Base-by-base conservation (phyloP, 345 rosid species). In the Odontarrhena argentea region DNA sequence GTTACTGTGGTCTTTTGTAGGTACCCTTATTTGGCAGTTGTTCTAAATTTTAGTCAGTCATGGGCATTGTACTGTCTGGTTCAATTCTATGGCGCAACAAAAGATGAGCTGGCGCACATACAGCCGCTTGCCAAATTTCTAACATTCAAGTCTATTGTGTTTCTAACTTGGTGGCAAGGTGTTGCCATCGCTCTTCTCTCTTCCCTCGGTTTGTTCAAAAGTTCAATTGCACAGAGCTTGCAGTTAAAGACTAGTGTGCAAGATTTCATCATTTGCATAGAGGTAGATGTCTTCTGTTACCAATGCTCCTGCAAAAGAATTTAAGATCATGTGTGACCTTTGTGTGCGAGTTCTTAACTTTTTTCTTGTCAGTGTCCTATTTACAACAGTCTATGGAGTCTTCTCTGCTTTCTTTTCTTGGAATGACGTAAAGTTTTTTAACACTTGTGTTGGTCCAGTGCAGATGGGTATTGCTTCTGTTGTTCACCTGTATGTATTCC, bases 141-240 rank as follows among this genome's bases (percentile, higher is more conserved):
- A 64, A 89, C 87, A 1, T 91, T 95, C 60, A 95, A 95, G 69
- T 91, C 99, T 5, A 95, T 95, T 51, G 99, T 95, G 67, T 95
- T 95, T 77, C 74, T 91, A 80, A 95, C 98, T 67, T 91, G 98
- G 98, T 91, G 99, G 98, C 98, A 95, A 85, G 98, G 99, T 68
- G 96, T 89, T 59, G 93, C 96, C 24, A 95, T 95, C 71, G 97
- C 99, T 78, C 78, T 91, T 55, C 78, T 95, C 63, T 86, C 70
- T 75, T 70, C 96, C 65, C 81, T 91, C 65, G 96, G 96, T 60
- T 82, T 95, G 81, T 85, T 95, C 70, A 86, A 85, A 79, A 85
- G 91, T 77, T 77, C 90, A 14, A 77, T 88, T 60, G 96, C 96
- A 52, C 89, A 91, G 77, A 86, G 83, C 73, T 83, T 87, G 83